Evolutionary conservation across 306 rosid genomes (phyloP).

Genomic region (Gynostemma pentaphyllum): DNA sequence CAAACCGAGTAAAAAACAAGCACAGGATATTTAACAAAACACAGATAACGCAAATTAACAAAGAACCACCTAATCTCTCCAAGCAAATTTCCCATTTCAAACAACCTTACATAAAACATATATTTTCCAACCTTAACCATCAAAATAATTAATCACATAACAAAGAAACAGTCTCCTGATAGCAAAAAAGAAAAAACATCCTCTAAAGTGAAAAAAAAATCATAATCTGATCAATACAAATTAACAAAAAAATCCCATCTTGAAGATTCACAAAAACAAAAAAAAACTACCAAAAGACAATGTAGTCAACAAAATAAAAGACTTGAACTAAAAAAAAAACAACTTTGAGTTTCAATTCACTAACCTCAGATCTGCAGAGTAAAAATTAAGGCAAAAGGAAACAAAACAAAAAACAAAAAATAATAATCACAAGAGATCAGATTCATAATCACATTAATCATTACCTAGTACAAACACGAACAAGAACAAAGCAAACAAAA

Average conservation of each 20-base stretch:
- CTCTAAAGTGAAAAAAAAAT: not conserved
- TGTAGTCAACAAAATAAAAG: not conserved
- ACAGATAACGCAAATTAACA: not conserved
- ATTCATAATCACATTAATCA: not conserved
- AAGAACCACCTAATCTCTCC: not conserved
- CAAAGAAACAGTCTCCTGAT: not conserved
- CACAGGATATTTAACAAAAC: conserved; percentile 2
- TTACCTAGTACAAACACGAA: not conserved
- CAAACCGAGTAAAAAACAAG: not conserved
- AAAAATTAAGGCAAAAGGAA: not conserved
- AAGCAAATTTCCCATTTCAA: not conserved
- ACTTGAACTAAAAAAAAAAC: not conserved
- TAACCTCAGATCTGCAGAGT: not conserved
- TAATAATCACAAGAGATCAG: not conserved
- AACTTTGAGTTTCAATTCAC: not conserved
- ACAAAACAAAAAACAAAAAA: not conserved
- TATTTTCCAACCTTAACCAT: not conserved
- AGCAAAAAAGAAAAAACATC: not conserved
- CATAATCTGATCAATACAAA: not conserved
- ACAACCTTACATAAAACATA: not conserved
- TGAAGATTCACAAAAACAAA: not conserved
- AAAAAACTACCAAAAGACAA: not conserved
- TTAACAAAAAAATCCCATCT: conserved; percentile 1
- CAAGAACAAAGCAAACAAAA: not conserved
- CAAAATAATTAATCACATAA: not conserved